phyloP scores from a whole-genome alignment of 768 basidiomycete species.

The Tylopilus intermedius region DNA sequence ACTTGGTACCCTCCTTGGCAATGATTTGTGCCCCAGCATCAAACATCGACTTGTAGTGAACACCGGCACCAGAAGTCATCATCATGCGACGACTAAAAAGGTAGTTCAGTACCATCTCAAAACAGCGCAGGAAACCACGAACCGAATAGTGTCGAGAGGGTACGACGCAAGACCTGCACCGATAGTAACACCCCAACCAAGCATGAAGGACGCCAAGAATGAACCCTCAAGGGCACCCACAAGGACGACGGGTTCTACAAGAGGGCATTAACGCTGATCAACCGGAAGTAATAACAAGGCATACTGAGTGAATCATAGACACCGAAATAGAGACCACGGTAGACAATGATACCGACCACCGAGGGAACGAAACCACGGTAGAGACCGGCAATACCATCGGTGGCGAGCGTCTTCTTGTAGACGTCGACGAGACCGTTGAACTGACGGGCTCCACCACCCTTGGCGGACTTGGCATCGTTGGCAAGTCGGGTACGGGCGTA shows the following conservation, averaged over 20 bases:
- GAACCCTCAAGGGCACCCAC: slow-evolving; percentile 93
- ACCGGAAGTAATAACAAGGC: slow-evolving; percentile 34
- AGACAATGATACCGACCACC: slow-evolving; percentile 98
- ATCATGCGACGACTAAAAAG: slow-evolving; percentile 92
- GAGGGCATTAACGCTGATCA: slow-evolving; percentile 20
- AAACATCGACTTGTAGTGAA: slow-evolving; percentile 99
- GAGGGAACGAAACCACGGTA: slow-evolving; percentile 99
- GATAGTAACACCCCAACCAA: slow-evolving; percentile 99
- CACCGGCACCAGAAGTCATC: slow-evolving; percentile 96
- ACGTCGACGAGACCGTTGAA: slow-evolving; percentile 99
- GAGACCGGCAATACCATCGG: slow-evolving; percentile 97
- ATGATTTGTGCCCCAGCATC: slow-evolving; percentile 93
- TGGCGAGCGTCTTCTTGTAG: slow-evolving; percentile 94
- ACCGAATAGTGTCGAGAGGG: slow-evolving; percentile 89
- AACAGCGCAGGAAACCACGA: background rate
- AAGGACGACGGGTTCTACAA: slow-evolving; percentile 89
- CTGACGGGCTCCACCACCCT: slow-evolving; percentile 88
- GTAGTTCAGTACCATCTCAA: slow-evolving; percentile 9
- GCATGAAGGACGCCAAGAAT: slow-evolving; percentile 93
- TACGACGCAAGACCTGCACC: slow-evolving; percentile 99
- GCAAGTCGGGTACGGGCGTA: slow-evolving; percentile 99
- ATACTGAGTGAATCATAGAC: slow-evolving; percentile 89
- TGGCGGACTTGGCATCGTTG: slow-evolving; percentile 94
- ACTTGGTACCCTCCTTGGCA: slow-evolving; percentile 91
- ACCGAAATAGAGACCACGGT: slow-evolving; percentile 99